Percentiles rank a stretch among this genome's conserved stretches.
phyloP scores from a whole-genome alignment of 2,329 filamentous ascomycete genomes.

The Fusarium globosum region DNA sequence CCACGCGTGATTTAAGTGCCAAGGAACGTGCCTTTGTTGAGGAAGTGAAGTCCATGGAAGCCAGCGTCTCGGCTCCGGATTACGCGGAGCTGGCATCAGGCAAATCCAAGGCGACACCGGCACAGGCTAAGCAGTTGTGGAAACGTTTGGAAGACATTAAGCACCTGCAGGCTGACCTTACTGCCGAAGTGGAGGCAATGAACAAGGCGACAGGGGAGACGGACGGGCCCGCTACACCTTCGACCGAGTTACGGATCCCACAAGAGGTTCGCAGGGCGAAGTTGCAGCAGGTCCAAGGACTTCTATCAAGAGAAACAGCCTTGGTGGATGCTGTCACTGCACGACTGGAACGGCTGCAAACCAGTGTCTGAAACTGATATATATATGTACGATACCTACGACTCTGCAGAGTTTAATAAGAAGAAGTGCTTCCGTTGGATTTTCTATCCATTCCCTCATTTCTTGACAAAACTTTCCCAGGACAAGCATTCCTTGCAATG shows the following conservation, averaged over 20 bases:
- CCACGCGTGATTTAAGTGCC: constrained; percentile 56
- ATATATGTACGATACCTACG: constrained; percentile 43
- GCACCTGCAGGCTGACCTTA: constrained; percentile 63
- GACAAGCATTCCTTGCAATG: background rate
- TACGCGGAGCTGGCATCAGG: constrained; percentile 45
- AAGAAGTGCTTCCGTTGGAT: constrained; percentile 19
- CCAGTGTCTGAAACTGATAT: constrained; percentile 38
- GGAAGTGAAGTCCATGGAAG: constrained; percentile 66
- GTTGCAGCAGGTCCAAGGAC: constrained; percentile 69
- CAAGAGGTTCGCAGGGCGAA: constrained; percentile 71
- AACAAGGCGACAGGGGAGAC: constrained; percentile 46
- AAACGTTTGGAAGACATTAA: constrained; percentile 69
- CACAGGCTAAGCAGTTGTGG: constrained; percentile 60
- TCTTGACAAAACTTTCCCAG: background rate
- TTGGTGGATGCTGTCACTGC: constrained; percentile 74
- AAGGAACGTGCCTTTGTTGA: constrained; percentile 60
- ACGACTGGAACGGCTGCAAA: constrained; percentile 68
- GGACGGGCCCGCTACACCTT: constrained; percentile 45
- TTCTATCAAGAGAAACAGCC: constrained; percentile 74
- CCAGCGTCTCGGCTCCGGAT: constrained; percentile 55
- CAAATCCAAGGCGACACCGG: constrained; percentile 46
- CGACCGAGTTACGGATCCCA: constrained; percentile 64
- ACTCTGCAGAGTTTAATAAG: constrained; percentile 28
- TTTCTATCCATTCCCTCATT: constrained; percentile 4
- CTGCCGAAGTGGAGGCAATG: constrained; percentile 61